Conservation (phyloP, 73 alveolate species). For the Uronychia binucleata region DNA sequence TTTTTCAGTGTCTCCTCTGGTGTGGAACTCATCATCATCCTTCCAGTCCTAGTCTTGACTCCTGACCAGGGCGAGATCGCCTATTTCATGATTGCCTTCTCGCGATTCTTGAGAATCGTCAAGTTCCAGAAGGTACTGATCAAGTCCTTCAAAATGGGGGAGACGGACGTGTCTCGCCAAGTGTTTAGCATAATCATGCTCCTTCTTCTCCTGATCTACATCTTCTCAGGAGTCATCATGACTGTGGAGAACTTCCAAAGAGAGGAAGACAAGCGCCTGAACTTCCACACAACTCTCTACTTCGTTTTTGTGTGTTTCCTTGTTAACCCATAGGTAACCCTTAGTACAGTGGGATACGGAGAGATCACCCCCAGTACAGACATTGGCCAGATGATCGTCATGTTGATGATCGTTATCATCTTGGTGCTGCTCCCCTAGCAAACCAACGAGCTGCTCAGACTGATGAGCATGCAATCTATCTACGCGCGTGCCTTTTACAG, state of each 20-base stretch:
- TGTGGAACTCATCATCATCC: constrained; percentile 51
- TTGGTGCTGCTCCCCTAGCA: constrained; percentile 89
- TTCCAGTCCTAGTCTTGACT: constrained; percentile 54
- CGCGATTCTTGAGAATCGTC: constrained; percentile 52
- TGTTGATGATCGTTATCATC: constrained; percentile 75
- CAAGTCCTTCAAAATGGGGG: constrained; percentile 31
- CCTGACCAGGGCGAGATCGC: constrained; percentile 6
- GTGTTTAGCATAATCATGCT: constrained; percentile 24
- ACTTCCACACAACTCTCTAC: constrained; percentile 87
- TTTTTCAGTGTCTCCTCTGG: constrained; percentile 40
- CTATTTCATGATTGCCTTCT: constrained; percentile 23
- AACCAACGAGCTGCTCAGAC: constrained; percentile 88
- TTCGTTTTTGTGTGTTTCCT: constrained; percentile 65
- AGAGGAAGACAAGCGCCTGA: constrained; percentile 32
- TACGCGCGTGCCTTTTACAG: constrained; percentile 90
- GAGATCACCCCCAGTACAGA: constrained; percentile 90
- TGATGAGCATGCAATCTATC: constrained; percentile 83
- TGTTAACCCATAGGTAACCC: constrained; percentile 33
- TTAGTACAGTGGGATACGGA: constrained; percentile 97
- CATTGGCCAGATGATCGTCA: constrained; percentile 86
- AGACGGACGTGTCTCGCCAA: constrained; percentile 52
- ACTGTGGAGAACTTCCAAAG: constrained; percentile 71
- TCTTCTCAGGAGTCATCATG: constrained; percentile 77
- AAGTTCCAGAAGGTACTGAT: constrained; percentile 18
- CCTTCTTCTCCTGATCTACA: constrained; percentile 28